A percentile compares a stretch with the other conserved stretches of the same genome.
Conservation (phyloP, 257 asterid species). For the Schizonepeta tenuifolia region DNA sequence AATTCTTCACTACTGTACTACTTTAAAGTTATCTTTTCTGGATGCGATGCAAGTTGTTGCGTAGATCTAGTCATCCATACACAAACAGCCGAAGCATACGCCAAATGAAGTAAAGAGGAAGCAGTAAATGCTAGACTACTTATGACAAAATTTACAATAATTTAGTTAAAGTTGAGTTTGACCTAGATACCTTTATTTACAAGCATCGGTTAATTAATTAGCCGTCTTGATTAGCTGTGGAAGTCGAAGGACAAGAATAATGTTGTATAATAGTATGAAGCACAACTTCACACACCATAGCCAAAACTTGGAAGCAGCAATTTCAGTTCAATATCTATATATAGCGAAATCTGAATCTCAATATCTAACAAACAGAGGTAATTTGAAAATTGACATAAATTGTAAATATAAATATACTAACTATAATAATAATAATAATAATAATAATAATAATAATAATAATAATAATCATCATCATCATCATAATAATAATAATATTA, state of each 20-base stretch:
- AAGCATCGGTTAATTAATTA: conserved; percentile 34
- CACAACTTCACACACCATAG: conserved; percentile 10
- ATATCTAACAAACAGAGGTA: background rate
- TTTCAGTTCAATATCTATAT: background rate
- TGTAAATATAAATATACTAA: no score
- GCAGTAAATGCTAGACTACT: conserved; percentile 8
- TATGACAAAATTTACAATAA: conserved; percentile 13
- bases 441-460: no score
- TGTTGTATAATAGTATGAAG: background rate
- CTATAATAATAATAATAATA: no score
- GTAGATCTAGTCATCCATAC: background rate
- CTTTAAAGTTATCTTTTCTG: no score
- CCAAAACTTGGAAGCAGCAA: background rate
- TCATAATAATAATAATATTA: no score
- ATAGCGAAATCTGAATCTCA: background rate
- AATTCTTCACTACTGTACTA: no score
- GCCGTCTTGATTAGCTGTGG: conserved; percentile 10
- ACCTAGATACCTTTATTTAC: conserved; percentile 31
- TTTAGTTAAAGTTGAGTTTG: conserved; percentile 2
- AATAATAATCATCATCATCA: no score
- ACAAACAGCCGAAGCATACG: background rate
- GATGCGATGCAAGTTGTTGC: background rate
- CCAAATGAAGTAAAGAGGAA: conserved; percentile 14
- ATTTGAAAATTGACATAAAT: no score
- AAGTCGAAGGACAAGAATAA: background rate